Percentiles rank a stretch among this genome's conserved stretches.
phyloP scores from a whole-genome alignment of 257 asterid species.

The Asclepias syriaca region DNA sequence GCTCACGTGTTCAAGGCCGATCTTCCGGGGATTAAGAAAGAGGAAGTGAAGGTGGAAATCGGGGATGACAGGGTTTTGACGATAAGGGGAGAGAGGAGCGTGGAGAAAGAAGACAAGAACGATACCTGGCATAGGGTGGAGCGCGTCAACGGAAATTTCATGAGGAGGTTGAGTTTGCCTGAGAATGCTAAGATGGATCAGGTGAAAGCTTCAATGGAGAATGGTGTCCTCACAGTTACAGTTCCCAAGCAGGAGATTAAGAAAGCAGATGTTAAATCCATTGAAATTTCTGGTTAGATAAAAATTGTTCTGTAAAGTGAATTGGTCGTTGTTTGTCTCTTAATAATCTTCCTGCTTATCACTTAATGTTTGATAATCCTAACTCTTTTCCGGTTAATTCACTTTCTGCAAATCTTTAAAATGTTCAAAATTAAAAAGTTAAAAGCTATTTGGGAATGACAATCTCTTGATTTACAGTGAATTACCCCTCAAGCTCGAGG shows the following conservation, averaged over 20 bases:
- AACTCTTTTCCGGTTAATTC: too few species aligned
- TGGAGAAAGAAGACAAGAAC: constrained; percentile 22
- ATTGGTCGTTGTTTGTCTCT: too few species aligned
- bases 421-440: too few species aligned
- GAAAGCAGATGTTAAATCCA: constrained; percentile 19
- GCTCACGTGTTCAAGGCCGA: constrained; percentile 21
- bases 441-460: too few species aligned
- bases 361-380: too few species aligned
- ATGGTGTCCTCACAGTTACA: constrained; percentile 16
- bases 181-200: constrained; percentile 12
- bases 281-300: constrained; percentile 17
- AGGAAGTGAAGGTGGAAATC: constrained; percentile 10
- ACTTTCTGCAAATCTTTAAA: too few species aligned
- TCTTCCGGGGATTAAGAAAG: constrained; percentile 18
- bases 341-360: too few species aligned
- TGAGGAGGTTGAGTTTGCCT: constrained; percentile 18
- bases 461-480: too few species aligned
- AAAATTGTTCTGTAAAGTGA: too few species aligned
- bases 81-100: constrained; percentile 23
- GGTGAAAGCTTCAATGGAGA: constrained; percentile 14
- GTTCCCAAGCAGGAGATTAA: constrained; percentile 17
- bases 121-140: constrained; percentile 21
- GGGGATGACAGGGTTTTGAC: background rate
- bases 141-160: constrained; percentile 18
- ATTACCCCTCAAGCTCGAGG: too few species aligned